phyloP scores from a whole-genome alignment of 2,329 filamentous ascomycete genomes.

The Colletotrichum sp. region DNA sequence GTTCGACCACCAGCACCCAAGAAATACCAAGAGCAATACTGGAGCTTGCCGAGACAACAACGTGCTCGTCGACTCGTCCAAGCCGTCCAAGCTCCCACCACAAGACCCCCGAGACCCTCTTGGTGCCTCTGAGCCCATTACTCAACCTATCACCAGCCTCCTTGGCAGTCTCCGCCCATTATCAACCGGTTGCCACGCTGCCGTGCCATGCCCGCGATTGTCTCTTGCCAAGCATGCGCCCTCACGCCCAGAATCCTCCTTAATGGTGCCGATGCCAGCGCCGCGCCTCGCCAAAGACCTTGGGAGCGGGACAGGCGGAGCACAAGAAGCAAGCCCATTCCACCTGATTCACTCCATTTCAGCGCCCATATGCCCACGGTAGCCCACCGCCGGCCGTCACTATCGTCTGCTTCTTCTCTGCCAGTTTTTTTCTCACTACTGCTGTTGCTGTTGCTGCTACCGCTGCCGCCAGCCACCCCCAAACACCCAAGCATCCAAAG shows the following conservation, averaged over 20 bases:
- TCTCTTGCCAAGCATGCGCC: constrained; percentile 19
- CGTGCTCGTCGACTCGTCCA: background rate
- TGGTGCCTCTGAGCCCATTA: background rate
- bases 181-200: constrained; percentile 18
- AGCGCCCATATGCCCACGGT: background rate
- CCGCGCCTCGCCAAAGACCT: constrained; percentile 7
- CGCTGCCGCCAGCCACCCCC: background rate
- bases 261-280: constrained; percentile 15
- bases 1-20: background rate
- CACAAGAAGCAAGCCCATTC: constrained; percentile 19
- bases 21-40: background rate
- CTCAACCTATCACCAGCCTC: background rate
- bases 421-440: background rate
- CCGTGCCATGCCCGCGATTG: constrained; percentile 20
- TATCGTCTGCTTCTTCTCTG: background rate
- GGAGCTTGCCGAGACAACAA: constrained; percentile 10
- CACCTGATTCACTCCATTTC: constrained; percentile 2
- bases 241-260: constrained; percentile 4
- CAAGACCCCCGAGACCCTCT: background rate
- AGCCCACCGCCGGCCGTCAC: background rate
- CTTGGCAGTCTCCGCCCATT: constrained; percentile 19
- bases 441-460: background rate
- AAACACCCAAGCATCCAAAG: background rate
- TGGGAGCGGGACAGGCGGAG: constrained; percentile 18
- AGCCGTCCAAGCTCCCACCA: constrained; percentile 5